Base-by-base conservation (phyloP, 225 moss, liverwort and hornwort genomes). In the Polytrichum commune region DNA sequence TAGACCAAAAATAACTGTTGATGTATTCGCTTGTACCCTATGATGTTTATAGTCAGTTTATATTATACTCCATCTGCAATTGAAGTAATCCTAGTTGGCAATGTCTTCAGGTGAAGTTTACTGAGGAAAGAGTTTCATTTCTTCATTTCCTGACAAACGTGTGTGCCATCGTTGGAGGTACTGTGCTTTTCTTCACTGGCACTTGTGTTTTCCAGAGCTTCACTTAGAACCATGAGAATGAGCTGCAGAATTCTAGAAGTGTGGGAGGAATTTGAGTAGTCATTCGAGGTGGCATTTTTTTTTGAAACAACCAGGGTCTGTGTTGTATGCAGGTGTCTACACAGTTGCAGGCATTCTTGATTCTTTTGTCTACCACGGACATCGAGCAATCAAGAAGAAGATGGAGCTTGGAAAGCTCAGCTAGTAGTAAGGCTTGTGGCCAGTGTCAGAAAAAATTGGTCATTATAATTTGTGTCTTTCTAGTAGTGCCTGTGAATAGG, bases 391-490 rank as follows among this genome's bases (percentile, higher is more conserved):
- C 78, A 87, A 87, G 76, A 87, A 87, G 72, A 87, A 87, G 72
- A 87, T 87, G 81, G 87, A 87, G 67, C 72, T 87, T 33, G 87
- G 87, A 74, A 87, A 87, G 83, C 81, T 87, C 54, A 87, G 83
- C 64, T 87, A 87, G 81, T 69, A 46, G 46, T 46, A 13, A 46
- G 46, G 46, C 46, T 46, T 46, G 46, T 46, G 46, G 13, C 46
- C 46, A 46, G 46, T 46, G 46, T 46, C 46, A 46, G 46, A 46
- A 13, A 46, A 46, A 46, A 46, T 3, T 46, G 13, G 46, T 4
- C 13, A 46, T 16, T 46, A 46, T 46, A 46, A 46, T 46, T 46
- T 46, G 46, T 46, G 46, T 13, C 46, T 46, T 46, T 46, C 46
- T 46, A 46, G 46, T 13, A 46, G 46, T 13, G 46, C 46, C 46